These are phyloP conservation scores for Bacidia rubella DNA, from an alignment of 495 filamentous ascomycete genomes.

Conservation along the genomic window DNA sequence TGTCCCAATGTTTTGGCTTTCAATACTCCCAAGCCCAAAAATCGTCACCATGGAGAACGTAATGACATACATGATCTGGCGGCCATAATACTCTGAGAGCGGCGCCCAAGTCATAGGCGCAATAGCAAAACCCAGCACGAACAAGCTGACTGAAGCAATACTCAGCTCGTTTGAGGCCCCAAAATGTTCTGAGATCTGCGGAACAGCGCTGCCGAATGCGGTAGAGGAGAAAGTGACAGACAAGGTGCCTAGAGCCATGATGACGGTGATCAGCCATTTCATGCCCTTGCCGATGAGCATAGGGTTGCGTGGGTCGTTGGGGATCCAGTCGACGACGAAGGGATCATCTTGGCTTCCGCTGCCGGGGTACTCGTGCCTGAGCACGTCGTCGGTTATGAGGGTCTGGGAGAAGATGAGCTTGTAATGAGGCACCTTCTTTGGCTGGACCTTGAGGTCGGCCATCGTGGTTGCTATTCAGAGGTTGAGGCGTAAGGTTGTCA, in stretches of 20 bases:
- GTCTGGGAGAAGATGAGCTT: conserved; percentile 18
- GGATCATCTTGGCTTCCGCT: conserved; percentile 46
- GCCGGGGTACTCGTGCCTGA: conserved; percentile 42
- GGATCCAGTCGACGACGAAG: conserved; percentile 51
- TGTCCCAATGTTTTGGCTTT: conserved; percentile 19
- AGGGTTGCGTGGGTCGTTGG: conserved; percentile 45
- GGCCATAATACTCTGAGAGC: not conserved
- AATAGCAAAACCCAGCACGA: conserved; percentile 20
- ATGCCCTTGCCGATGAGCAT: conserved; percentile 35
- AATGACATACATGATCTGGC: not conserved
- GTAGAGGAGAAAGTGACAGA: conserved; percentile 53
- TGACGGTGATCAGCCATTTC: conserved; percentile 47
- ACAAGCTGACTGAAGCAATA: conserved; percentile 19
- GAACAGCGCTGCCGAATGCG: conserved; percentile 47
- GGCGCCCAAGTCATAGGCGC: not conserved
- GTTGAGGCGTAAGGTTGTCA: too few species aligned
- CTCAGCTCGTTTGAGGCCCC: conserved; percentile 24
- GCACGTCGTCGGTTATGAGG: conserved; percentile 31
- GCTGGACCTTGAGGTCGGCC: not conserved
- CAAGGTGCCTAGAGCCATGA: conserved; percentile 45
- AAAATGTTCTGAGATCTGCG: conserved; percentile 38
- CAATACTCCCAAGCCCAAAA: conserved; percentile 10
- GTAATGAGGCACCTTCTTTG: not conserved
- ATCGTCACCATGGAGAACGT: not conserved
- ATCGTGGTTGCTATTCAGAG: not conserved